Base-by-base conservation (phyloP, 2,329 filamentous ascomycete genomes). In the Colletotrichum truncatum region DNA sequence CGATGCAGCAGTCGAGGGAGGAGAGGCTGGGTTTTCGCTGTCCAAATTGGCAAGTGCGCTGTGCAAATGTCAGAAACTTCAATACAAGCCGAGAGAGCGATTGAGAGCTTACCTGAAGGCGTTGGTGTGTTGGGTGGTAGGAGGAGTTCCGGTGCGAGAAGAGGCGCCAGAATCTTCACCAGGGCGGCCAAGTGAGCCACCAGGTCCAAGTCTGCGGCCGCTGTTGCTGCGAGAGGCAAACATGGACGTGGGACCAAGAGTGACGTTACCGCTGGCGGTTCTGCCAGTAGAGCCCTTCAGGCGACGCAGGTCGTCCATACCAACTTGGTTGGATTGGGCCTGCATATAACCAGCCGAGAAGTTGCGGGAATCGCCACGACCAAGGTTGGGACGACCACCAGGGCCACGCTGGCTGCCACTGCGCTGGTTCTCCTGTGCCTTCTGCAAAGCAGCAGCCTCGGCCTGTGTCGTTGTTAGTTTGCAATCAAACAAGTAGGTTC, bases 221-320 rank as follows among this genome's bases (percentile, higher is more conserved):
- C 94, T 98, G 83, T 93, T 95, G 83, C 93, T 97, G 69, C 96
- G 90, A n/a, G 91, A 93, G 69, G 88, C 89, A 73, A 98, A 92
- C 86, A 97, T 92, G 67, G 93, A 94, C 55, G 91, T 91, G 11
- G 96, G 95, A 28, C 93, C 94, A 69, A 98, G 80, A 72, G 87
- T 82, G 74, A 89, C 78, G 80, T 88, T 85, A 79, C 89, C 80
- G 85, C 88, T 85, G 76, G 90, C 75, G 67, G 86, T 76, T 73
- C 87, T 82, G 82, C 85, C 86, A 51, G 85, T 81, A 30, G 82
- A 83, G 43, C 84, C 85, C 81, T 91, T 93, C 72, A 99, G 87
- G 72, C 93, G 93, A 68, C 93, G 91, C 65, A 99, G 87, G 76
- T 99, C 96, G 72, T 98, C 94, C 83, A 93, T 94, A 67, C 90